Evolutionary conservation across 1,284 basidiomycete genomes (phyloP).

Genomic region (Ganoderma boninense): DNA sequence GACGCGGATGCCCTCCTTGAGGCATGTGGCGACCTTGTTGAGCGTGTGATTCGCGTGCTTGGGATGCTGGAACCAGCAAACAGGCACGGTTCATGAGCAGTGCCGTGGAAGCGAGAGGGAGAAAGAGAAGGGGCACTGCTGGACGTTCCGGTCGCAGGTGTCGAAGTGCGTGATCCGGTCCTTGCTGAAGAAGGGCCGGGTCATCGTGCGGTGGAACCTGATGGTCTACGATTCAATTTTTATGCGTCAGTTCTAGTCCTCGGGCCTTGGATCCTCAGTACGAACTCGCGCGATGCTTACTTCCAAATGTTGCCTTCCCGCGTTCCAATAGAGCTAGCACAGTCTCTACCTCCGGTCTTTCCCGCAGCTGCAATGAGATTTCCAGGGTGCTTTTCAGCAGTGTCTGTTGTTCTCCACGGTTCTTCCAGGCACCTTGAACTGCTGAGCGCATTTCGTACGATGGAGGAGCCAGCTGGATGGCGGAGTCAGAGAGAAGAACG

Average conservation of each 20-base stretch:
- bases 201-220: conserved; percentile 60
- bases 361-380: too few relatives aligned
- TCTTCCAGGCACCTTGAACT: too few relatives aligned
- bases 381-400: too few relatives aligned
- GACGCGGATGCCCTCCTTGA: conserved; percentile 52
- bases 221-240: too few relatives aligned
- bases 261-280: not conserved
- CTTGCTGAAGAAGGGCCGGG: conserved; percentile 59
- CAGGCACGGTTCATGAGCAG: not conserved
- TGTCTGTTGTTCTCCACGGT: too few relatives aligned
- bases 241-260: not conserved
- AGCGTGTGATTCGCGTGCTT: conserved; percentile 42
- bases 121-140: too few relatives aligned
- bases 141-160: conserved; percentile 50
- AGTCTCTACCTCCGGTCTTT: too few relatives aligned
- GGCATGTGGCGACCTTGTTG: conserved; percentile 44
- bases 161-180: conserved; percentile 60
- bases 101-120: not conserved
- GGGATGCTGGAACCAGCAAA: not conserved
- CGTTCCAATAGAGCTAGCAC: too few relatives aligned
- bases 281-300: conserved; percentile 14
- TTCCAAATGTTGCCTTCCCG: conserved; percentile 43
- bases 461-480: too few relatives aligned
- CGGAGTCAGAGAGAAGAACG: too few relatives aligned
- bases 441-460: too few relatives aligned